phyloP scores from a whole-genome alignment of 371 early-diverging fungal genomes.

The Mucor sp. region DNA sequence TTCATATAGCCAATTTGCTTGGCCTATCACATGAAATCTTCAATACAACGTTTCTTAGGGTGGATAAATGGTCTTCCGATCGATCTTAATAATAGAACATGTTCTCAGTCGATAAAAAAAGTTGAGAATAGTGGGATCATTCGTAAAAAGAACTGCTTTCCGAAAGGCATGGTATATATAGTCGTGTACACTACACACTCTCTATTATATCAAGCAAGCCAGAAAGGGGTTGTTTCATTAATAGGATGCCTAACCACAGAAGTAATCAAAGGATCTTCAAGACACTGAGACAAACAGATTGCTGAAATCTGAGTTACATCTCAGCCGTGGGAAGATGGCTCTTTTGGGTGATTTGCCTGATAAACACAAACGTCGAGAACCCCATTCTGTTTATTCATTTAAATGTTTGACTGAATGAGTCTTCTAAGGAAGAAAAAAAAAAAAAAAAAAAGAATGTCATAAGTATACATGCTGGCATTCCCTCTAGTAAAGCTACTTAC shows the following conservation, averaged over 20 bases:
- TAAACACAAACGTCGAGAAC: not conserved
- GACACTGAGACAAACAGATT: not conserved
- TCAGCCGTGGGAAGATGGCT: not conserved
- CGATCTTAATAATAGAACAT: not conserved
- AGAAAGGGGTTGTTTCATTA: too few species aligned
- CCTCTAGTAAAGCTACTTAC: not conserved
- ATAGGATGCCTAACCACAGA: too few species aligned
- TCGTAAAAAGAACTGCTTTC: not conserved
- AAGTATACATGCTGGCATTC: not conserved
- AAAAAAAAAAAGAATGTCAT: not conserved
- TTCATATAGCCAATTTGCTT: not conserved
- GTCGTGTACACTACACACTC: not conserved
- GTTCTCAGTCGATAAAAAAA: not conserved
- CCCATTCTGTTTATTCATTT: not conserved
- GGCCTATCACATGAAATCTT: conserved; percentile 9
- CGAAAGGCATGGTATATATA: not conserved
- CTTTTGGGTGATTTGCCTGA: not conserved
- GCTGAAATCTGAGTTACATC: not conserved
- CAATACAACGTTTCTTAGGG: not conserved
- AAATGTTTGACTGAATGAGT: not conserved
- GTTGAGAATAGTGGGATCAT: not conserved
- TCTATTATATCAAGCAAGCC: not conserved
- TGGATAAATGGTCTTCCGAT: conserved; percentile 5
- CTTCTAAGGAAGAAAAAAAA: too few species aligned
- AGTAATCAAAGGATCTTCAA: too few species aligned